These are phyloP conservation scores for Alternaria gansuensis DNA, from an alignment of 2,329 filamentous ascomycete genomes.

Conservation along the genomic window DNA sequence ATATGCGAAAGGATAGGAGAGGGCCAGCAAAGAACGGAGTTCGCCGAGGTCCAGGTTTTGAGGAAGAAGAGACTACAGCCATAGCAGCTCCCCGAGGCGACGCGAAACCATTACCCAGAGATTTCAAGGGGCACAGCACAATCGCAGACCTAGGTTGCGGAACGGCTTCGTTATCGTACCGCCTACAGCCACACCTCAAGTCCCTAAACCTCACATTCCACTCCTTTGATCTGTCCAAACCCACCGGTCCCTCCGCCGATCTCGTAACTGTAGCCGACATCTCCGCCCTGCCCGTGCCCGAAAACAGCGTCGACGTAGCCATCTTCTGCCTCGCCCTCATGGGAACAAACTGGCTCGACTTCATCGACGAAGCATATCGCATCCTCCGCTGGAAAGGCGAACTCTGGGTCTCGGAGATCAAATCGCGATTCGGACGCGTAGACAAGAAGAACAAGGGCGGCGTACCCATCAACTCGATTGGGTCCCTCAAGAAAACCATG, in stretches of 20 bases:
- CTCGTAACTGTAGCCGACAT: slow-evolving; percentile 91
- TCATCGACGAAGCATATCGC: slow-evolving; percentile 94
- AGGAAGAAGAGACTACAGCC: slow-evolving; percentile 18
- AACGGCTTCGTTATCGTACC: slow-evolving; percentile 80
- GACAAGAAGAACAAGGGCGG: slow-evolving; percentile 56
- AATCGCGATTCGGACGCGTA: slow-evolving; percentile 81
- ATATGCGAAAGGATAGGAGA: slow-evolving; percentile 54
- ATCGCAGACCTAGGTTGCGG: slow-evolving; percentile 95
- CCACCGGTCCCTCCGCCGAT: slow-evolving; percentile 73
- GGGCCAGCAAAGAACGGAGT: slow-evolving; percentile 46
- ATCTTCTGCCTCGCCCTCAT: slow-evolving; percentile 97
- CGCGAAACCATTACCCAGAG: slow-evolving; percentile 71
- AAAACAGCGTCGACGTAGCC: slow-evolving; percentile 81
- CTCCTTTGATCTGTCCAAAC: slow-evolving; percentile 87
- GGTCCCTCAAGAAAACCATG: slow-evolving; percentile 51
- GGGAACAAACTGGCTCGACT: slow-evolving; percentile 98
- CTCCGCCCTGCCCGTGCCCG: slow-evolving; percentile 77
- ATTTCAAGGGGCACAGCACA: slow-evolving; percentile 71
- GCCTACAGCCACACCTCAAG: slow-evolving; percentile 69
- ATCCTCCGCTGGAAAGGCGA: slow-evolving; percentile 93
- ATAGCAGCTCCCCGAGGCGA: slow-evolving; percentile 27
- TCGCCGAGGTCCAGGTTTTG: slow-evolving; percentile 21
- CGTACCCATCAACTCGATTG: slow-evolving; percentile 71
- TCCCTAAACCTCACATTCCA: slow-evolving; percentile 77
- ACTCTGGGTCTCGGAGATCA: slow-evolving; percentile 97